These are phyloP conservation scores for Solanum bukasovii DNA, from an alignment of 257 asterid genomes.

Conservation along the genomic window DNA sequence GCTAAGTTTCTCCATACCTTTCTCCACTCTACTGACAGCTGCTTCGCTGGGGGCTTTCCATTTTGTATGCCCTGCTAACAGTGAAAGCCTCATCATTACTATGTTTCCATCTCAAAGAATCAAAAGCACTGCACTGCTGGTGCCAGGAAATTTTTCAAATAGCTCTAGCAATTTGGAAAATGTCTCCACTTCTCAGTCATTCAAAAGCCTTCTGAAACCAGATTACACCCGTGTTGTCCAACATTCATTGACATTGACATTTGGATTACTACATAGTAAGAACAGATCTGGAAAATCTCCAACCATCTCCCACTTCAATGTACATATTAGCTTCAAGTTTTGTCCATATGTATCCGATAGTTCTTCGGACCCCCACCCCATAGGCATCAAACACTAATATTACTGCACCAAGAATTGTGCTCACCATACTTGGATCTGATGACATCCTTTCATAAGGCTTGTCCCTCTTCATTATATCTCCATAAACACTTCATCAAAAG, in stretches of 20 bases:
- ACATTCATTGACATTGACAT: background rate
- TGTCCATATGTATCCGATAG: background rate
- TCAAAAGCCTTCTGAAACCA: background rate
- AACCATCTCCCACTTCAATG: background rate
- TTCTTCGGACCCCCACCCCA: background rate
- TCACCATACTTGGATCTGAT: background rate
- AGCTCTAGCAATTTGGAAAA: too few species aligned
- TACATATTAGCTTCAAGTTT: background rate
- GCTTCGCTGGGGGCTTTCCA: too few species aligned
- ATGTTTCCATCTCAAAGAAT: too few species aligned
- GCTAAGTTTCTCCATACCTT: too few species aligned
- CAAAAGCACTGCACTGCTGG: too few species aligned
- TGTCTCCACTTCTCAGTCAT: background rate
- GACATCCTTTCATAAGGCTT: background rate
- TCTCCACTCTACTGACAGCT: too few species aligned
- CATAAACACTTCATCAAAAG: background rate
- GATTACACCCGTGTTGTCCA: background rate
- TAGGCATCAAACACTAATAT: background rate
- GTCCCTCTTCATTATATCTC: background rate
- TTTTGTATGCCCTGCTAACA: too few species aligned
- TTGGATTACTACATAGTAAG: background rate
- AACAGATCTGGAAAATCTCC: background rate
- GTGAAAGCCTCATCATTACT: too few species aligned
- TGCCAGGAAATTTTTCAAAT: too few species aligned
- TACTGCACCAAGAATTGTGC: background rate